Percentiles rank a stretch among this genome's conserved stretches.
Evolutionary conservation across 345 rosid genomes (phyloP).

Genomic region (Aquilaria malaccensis): DNA sequence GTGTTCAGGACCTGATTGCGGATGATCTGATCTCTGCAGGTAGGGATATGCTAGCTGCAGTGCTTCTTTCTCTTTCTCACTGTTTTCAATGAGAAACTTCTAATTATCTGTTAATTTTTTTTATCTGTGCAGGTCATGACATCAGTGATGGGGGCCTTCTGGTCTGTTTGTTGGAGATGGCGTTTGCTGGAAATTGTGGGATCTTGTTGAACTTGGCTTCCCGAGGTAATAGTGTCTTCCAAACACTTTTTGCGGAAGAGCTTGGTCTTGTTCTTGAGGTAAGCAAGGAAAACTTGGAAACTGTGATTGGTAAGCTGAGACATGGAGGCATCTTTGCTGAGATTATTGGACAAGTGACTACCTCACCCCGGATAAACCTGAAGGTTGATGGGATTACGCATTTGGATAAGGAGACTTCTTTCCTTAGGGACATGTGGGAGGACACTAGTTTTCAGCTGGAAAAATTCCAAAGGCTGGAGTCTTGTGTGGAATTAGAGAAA

Average conservation of each 20-base stretch:
- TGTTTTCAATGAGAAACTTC: no score
- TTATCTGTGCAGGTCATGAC: slow-evolving; percentile 87
- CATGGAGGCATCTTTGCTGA: slow-evolving; percentile 41
- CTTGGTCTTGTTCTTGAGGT: slow-evolving; percentile 83
- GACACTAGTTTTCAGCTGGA: slow-evolving; percentile 87
- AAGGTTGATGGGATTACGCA: slow-evolving; percentile 52
- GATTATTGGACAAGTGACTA: slow-evolving; percentile 66
- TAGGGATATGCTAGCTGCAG: neutral
- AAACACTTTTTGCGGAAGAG: slow-evolving; percentile 81
- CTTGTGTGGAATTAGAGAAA: slow-evolving; percentile 81
- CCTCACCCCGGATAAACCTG: slow-evolving; percentile 42
- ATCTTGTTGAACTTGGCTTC: slow-evolving; percentile 49
- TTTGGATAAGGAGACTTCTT: slow-evolving; percentile 51
- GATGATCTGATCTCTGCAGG: slow-evolving; percentile 73
- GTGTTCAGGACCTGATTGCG: slow-evolving; percentile 59
- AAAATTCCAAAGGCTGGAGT: slow-evolving; percentile 66
- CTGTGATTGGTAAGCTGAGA: slow-evolving; percentile 45
- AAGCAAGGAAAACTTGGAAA: slow-evolving; percentile 47
- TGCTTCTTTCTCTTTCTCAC: no score
- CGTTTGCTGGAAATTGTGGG: slow-evolving; percentile 89
- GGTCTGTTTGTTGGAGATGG: slow-evolving; percentile 77
- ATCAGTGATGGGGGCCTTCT: slow-evolving; percentile 92
- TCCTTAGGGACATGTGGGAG: slow-evolving; percentile 88
- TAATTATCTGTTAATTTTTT: neutral
- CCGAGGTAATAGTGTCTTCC: slow-evolving; percentile 53